These are phyloP conservation scores for Fusarium nurragi DNA, from an alignment of 2,329 filamentous ascomycete species.

Conservation along the genomic window DNA sequence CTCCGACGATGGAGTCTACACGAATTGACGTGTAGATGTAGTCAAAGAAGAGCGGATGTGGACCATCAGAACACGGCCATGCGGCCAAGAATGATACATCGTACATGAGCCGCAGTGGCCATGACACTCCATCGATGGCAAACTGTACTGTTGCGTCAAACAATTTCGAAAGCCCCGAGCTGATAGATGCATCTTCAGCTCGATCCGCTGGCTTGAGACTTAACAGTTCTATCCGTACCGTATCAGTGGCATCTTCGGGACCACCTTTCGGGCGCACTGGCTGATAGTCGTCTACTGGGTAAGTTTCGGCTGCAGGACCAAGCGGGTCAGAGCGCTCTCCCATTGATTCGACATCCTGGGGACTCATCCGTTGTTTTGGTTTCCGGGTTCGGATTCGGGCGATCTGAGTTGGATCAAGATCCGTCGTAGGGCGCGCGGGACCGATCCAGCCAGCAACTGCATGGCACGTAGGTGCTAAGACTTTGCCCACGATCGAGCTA, in stretches of 20 bases:
- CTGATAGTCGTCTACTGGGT: constrained; percentile 74
- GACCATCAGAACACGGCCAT: constrained; percentile 70
- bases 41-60: constrained; percentile 77
- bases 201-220: constrained; percentile 62
- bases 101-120: constrained; percentile 69
- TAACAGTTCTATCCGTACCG: constrained; percentile 75
- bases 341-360: constrained; percentile 72
- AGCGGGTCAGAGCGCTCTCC: constrained; percentile 73
- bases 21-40: constrained; percentile 69
- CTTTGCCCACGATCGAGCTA: constrained; percentile 77
- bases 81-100: constrained; percentile 74
- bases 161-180: constrained; percentile 52
- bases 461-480: constrained; percentile 76
- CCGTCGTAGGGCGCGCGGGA: constrained; percentile 72
- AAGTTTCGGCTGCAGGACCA: constrained; percentile 68
- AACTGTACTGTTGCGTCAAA: constrained; percentile 72
- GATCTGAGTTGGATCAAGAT: constrained; percentile 75
- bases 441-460: constrained; percentile 79
- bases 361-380: constrained; percentile 64
- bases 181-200: constrained; percentile 33
- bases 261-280: constrained; percentile 65
- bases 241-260: constrained; percentile 67
- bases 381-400: constrained; percentile 71
- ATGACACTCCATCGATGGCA: constrained; percentile 69
- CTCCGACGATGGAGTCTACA: constrained; percentile 71